Conservation (phyloP, 2,329 filamentous ascomycete genomes). For the Colletotrichum tropicale region DNA sequence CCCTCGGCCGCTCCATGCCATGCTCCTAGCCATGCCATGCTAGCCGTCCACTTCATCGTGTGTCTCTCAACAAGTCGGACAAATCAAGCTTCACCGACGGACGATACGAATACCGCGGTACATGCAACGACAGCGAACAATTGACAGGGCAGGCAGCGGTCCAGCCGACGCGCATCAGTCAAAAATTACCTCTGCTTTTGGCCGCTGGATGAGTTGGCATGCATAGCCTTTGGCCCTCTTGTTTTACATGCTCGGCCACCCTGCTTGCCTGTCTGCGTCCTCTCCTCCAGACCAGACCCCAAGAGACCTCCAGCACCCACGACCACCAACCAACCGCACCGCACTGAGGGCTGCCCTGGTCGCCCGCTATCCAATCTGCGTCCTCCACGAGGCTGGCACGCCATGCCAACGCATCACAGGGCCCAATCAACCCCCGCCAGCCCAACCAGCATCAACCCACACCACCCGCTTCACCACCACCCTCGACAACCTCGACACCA, state of each 20-base stretch:
- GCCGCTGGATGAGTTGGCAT: slow-evolving; percentile 20
- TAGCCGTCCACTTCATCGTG: not conserved
- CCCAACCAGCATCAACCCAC: slow-evolving; percentile 16
- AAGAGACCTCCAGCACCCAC: not conserved
- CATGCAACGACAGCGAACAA: slow-evolving; percentile 3
- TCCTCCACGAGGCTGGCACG: slow-evolving; percentile 23
- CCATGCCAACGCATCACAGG: slow-evolving; percentile 23
- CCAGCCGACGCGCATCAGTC: not conserved
- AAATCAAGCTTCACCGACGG: slow-evolving; percentile 10
- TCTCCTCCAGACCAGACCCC: not conserved
- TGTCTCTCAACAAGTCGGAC: slow-evolving; percentile 12
- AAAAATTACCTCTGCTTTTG: slow-evolving; percentile 1
- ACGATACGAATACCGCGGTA: not conserved
- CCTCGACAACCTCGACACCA: not conserved
- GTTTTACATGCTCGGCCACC: slow-evolving; percentile 10
- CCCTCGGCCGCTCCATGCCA: not conserved
- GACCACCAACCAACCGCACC: not conserved
- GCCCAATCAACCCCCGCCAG: slow-evolving; percentile 17
- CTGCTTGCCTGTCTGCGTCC: not conserved
- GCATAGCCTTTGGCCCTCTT: slow-evolving; percentile 18
- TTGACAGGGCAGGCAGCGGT: not conserved
- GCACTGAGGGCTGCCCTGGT: not conserved
- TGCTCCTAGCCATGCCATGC: not conserved
- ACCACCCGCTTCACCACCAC: not conserved
- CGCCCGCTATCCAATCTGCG: slow-evolving; percentile 21